Conservation (phyloP, 2,329 filamentous ascomycete genomes). For the Fusarium sp. region DNA sequence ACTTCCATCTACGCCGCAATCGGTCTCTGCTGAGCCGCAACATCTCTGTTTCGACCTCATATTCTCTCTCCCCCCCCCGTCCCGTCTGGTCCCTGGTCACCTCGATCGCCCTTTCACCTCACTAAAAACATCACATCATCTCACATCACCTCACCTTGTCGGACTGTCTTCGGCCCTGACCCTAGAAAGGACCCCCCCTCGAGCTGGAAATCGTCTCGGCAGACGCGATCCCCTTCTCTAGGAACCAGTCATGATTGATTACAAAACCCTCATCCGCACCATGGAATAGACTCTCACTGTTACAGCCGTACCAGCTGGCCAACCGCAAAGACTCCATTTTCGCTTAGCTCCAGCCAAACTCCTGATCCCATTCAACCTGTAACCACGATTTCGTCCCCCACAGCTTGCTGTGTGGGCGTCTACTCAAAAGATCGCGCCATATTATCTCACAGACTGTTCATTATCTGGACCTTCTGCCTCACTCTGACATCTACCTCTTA, state of each 20-base stretch:
- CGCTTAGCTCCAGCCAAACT: conserved; percentile 24
- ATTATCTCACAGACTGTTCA: conserved; percentile 11
- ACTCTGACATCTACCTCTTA: conserved; percentile 1
- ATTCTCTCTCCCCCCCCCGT: not conserved
- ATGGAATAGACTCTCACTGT: conserved; percentile 25
- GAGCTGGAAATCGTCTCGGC: not conserved
- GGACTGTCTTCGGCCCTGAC: conserved; percentile 11
- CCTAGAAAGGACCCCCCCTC: not conserved
- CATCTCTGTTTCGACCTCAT: conserved; percentile 4
- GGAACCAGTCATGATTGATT: conserved; percentile 32
- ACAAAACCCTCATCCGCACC: conserved; percentile 30
- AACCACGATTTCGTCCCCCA: conserved; percentile 27
- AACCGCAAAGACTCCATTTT: conserved; percentile 25
- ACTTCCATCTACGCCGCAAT: conserved; percentile 16
- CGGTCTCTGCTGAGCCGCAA: conserved; percentile 4
- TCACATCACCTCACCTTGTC: conserved; percentile 9
- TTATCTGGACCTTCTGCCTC: not conserved
- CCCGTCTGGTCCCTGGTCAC: not conserved
- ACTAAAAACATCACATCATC: not conserved
- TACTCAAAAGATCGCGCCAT: conserved; percentile 22
- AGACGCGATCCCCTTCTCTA: conserved; percentile 12
- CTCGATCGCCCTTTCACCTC: not conserved
- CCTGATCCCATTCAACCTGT: conserved; percentile 23
- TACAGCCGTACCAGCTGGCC: conserved; percentile 14
- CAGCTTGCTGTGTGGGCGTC: conserved; percentile 22